Evolutionary conservation across 768 basidiomycete species (phyloP).

Genomic region (Guyanaporus albipodus): DNA sequence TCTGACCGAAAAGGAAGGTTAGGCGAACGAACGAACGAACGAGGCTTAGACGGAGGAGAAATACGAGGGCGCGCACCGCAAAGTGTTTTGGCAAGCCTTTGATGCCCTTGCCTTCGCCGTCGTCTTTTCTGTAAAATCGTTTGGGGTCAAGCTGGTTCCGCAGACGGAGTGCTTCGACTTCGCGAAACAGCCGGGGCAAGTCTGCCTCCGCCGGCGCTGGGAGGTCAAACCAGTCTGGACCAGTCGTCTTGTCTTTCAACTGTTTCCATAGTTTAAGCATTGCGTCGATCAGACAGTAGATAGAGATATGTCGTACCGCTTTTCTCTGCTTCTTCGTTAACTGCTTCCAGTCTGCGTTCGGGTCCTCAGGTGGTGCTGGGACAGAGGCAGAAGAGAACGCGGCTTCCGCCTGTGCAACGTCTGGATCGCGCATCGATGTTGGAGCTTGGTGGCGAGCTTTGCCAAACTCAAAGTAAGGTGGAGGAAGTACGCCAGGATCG

Average conservation of each 20-base stretch:
- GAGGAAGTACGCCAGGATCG: constrained; percentile 62
- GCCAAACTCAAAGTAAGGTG: constrained; percentile 58
- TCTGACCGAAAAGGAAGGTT: constrained; percentile 39
- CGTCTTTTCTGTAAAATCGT: constrained; percentile 84
- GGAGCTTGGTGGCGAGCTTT: constrained; percentile 41
- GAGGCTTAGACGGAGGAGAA: too few species aligned
- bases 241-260: constrained; percentile 70
- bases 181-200: constrained; percentile 71
- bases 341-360: constrained; percentile 59
- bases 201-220: constrained; percentile 80
- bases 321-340: constrained; percentile 72
- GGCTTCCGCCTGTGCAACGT: constrained; percentile 48
- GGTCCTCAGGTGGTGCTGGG: constrained; percentile 61
- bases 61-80: constrained; percentile 56
- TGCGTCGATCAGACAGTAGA: neutral
- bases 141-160: constrained; percentile 90
- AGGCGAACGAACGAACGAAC: constrained; percentile 1
- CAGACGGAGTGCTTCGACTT: constrained; percentile 83
- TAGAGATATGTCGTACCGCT: constrained; percentile 44
- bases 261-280: constrained; percentile 24
- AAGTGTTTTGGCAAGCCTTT: constrained; percentile 87
- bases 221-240: constrained; percentile 83
- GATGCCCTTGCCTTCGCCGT: constrained; percentile 79
- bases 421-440: constrained; percentile 55
- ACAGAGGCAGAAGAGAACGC: constrained; percentile 45